A percentile compares a stretch with the other conserved stretches of the same genome.
phyloP scores from a whole-genome alignment of 2,329 filamentous ascomycete genomes.

The Fonsecaea monophora region DNA sequence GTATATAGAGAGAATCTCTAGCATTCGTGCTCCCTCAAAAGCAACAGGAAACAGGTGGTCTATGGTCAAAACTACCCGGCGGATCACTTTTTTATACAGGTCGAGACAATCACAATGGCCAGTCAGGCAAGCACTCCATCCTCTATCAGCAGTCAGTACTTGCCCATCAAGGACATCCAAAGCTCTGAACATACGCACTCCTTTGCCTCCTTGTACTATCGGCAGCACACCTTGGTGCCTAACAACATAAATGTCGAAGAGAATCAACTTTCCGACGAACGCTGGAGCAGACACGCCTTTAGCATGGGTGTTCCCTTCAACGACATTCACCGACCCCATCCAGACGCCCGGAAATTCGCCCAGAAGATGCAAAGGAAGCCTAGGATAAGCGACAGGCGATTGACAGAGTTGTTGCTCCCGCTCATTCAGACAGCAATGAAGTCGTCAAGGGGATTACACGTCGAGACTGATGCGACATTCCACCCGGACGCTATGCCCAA shows the following conservation, averaged over 20 bases:
- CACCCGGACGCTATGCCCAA: constrained; percentile 32
- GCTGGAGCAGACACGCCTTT: constrained; percentile 30
- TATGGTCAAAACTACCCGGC: background rate
- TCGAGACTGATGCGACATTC: constrained; percentile 21
- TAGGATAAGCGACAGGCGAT: constrained; percentile 15
- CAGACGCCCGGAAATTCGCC: constrained; percentile 27
- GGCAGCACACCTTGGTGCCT: constrained; percentile 19
- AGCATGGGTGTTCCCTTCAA: constrained; percentile 29
- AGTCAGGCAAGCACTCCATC: constrained; percentile 18
- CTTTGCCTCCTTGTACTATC: constrained; percentile 22
- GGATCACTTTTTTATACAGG: background rate
- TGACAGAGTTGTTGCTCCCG: constrained; percentile 21
- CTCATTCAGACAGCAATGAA: constrained; percentile 26
- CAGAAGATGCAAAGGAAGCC: constrained; percentile 29
- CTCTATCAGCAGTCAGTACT: constrained; percentile 7
- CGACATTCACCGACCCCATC: constrained; percentile 20
- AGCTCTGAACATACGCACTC: background rate
- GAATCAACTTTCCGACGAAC: constrained; percentile 23
- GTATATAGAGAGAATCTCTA: constrained; percentile 15
- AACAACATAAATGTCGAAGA: constrained; percentile 27
- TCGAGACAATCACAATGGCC: constrained; percentile 16
- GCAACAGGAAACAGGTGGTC: constrained; percentile 2
- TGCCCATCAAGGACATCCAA: constrained; percentile 12
- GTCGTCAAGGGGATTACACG: constrained; percentile 22
- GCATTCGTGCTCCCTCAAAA: background rate